Evolutionary conservation across 176 grass and related monocot species (phyloP), one percentile per base, ranked within the genome.

Genomic region (Oryza longistaminata): DNA sequence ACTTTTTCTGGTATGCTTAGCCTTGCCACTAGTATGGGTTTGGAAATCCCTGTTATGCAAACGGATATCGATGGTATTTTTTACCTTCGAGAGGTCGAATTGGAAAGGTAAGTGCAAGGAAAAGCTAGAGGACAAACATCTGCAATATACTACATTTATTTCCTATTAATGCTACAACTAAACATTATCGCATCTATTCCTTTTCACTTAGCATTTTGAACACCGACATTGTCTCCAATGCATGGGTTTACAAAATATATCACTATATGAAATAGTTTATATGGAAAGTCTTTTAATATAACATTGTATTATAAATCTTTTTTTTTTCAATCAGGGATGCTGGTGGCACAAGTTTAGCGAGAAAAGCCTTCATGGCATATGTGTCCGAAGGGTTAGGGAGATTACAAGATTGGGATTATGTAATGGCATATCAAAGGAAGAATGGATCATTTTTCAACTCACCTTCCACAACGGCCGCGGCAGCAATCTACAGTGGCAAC

Each of bases 281-380:
- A 1, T 27, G 27, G 27, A 27, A 27, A 27, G 1, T 27, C 27
- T 27, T 1, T 27, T 27, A 27, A 27, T 27, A 27, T 27, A 27
- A 27, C 1, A 1, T 27, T 27, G 1, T 27, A 27, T 29, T 29
- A 0, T 29, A 29, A 29, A 29, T 2, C 29, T 29, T 29, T 29
- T 29, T n/a, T n/a, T 27, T 29, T 29, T 29, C 44, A 46, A 46
- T 11, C 10, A 46, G 44, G 44, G 44, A 46, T 46, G 10, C 44
- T 11, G 44, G 44, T 46, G 44, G 44, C 6, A 46, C 44, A 11
- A 46, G 1, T 46, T 46, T 11, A 46, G 88, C 85, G 40, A 78
- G 60, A 77, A 81, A 91, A 88, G 73, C 79, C 33, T 97, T 94
- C 45, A 78, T 94, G 65, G 90, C 90, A 4, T 97, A 90, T 85